Evolutionary conservation across 2,329 filamentous ascomycete genomes (phyloP).

Genomic region (Alternaria sp.): DNA sequence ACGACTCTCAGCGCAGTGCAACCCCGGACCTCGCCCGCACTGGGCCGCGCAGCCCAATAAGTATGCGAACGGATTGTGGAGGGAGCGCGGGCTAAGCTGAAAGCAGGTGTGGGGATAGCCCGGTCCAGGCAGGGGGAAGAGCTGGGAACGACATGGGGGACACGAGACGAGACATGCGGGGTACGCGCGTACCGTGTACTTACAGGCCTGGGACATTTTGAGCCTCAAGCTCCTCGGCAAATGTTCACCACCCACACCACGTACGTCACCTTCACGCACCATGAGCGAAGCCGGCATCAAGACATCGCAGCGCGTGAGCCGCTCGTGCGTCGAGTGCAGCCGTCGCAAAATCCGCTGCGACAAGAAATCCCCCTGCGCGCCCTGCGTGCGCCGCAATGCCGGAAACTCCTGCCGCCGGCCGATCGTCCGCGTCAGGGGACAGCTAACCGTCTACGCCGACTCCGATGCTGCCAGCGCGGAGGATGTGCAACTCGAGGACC

Average conservation of each 20-base stretch:
- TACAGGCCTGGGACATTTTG: not conserved
- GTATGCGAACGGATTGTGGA: constrained; percentile 14
- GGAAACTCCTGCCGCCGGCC: constrained; percentile 15
- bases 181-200: not conserved
- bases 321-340: constrained; percentile 16
- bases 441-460: constrained; percentile 13
- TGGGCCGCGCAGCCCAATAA: constrained; percentile 15
- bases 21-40: constrained; percentile 12
- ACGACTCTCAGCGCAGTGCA: not conserved
- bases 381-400: constrained; percentile 14
- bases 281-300: constrained; percentile 17
- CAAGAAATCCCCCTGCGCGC: constrained; percentile 16
- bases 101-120: not conserved
- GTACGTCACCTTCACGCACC: not conserved
- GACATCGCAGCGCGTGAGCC: constrained; percentile 14
- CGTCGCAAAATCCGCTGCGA: constrained; percentile 20
- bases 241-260: not conserved
- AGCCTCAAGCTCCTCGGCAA: constrained; percentile 9
- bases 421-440: constrained; percentile 17
- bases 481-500: constrained; percentile 4
- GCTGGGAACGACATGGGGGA: not conserved
- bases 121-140: not conserved
- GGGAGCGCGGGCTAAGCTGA: constrained; percentile 10
- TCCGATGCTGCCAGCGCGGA: constrained; percentile 2
- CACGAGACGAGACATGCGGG: not conserved